phyloP scores from a whole-genome alignment of 1,284 basidiomycete species.

The Moesziomyces antarcticus region DNA sequence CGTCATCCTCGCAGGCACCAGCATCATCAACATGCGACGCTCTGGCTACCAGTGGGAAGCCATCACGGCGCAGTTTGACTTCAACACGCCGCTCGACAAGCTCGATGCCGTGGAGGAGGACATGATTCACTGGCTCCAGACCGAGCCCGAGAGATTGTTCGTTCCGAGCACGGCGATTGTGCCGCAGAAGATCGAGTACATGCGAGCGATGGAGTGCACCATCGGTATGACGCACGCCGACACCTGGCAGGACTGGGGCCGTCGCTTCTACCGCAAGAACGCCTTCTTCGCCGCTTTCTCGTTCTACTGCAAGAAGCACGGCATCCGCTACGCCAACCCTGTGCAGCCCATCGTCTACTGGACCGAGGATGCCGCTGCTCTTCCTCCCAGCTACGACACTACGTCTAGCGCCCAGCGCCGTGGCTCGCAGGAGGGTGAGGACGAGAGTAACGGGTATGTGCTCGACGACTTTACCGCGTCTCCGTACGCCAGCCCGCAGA shows the following conservation, averaged over 20 bases:
- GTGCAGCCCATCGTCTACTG: slow-evolving; percentile 61
- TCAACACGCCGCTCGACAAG: slow-evolving; percentile 61
- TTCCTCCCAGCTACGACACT: slow-evolving; percentile 54
- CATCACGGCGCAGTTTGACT: slow-evolving; percentile 59
- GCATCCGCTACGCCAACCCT: slow-evolving; percentile 55
- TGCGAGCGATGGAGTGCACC: slow-evolving; percentile 60
- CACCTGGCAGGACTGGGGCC: slow-evolving; percentile 66
- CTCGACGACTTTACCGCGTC: slow-evolving; percentile 51
- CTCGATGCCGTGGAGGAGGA: slow-evolving; percentile 64
- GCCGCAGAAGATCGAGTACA: slow-evolving; percentile 60
- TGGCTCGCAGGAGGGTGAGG: slow-evolving; percentile 15
- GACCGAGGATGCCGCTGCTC: slow-evolving; percentile 48
- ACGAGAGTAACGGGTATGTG: slow-evolving; percentile 43
- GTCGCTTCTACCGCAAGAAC: slow-evolving; percentile 57
- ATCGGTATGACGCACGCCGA: slow-evolving; percentile 65
- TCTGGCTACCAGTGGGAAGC: slow-evolving; percentile 63
- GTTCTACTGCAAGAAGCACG: slow-evolving; percentile 65
- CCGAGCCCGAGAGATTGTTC: slow-evolving; percentile 63
- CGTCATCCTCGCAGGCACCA: slow-evolving; percentile 50
- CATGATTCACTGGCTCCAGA: slow-evolving; percentile 65
- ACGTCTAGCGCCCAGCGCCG: slow-evolving; percentile 4
- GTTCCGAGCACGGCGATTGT: slow-evolving; percentile 61
- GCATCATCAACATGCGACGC: slow-evolving; percentile 62
- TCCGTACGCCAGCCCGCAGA: slow-evolving; percentile 36
- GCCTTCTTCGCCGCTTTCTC: slow-evolving; percentile 63